Evolutionary conservation across 2,329 filamentous ascomycete genomes (phyloP).

Genomic region (Penicillium frequentans): DNA sequence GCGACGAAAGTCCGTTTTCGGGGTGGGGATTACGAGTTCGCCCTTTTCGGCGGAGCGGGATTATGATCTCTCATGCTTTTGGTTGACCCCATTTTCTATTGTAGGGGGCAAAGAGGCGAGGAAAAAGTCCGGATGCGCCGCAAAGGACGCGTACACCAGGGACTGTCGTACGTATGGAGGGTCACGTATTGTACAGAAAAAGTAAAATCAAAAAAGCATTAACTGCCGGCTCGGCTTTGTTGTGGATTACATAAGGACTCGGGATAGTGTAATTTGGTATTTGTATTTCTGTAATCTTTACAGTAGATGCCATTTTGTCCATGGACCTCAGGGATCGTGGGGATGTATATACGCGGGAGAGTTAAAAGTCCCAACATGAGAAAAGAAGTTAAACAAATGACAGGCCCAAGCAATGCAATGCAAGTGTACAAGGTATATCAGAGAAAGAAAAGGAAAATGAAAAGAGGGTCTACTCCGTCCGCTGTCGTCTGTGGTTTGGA

Average conservation of each 20-base stretch:
- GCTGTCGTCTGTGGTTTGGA: conserved; percentile 7
- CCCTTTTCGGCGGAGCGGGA: no score
- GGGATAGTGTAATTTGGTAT: conserved; percentile 1
- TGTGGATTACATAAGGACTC: not conserved
- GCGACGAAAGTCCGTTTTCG: not conserved
- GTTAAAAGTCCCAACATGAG: not conserved
- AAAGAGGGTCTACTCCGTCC: conserved; percentile 9
- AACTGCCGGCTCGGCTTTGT: conserved; percentile 10
- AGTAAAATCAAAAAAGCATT: not conserved
- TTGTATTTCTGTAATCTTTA: conserved; percentile 10
- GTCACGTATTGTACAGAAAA: not conserved
- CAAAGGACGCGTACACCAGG: not conserved
- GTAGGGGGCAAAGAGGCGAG: not conserved
- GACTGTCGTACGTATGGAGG: not conserved
- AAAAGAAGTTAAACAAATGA: conserved; percentile 1
- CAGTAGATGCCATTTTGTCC: not conserved
- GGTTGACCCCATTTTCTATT: not conserved
- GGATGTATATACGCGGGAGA: not conserved
- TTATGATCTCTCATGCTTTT: no score
- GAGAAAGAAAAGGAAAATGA: not conserved
- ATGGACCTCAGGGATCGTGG: not conserved
- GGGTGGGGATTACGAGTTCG: not conserved
- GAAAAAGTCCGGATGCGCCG: not conserved
- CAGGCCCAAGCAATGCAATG: conserved; percentile 1
- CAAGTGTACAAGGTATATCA: not conserved